Evolutionary conservation across 1,284 basidiomycete species (phyloP), one percentile per base, ranked within the genome.

Genomic region (Mycosarcoma maydis): DNA sequence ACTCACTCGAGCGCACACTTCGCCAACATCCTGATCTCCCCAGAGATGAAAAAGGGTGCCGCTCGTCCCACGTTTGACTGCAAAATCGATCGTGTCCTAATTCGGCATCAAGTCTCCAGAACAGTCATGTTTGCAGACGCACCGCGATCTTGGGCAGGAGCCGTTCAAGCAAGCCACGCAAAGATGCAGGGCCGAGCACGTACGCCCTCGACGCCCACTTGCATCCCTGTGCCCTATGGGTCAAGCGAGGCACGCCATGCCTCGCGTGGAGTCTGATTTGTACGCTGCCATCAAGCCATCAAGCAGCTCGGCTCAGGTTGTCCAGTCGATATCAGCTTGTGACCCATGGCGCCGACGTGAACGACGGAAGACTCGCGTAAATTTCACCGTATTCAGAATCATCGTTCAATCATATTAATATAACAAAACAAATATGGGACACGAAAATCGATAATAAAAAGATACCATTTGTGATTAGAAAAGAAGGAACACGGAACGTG

Each of bases 141-240:
- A 8, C 19, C 19, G 33, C 33, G 16, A 13, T 4, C 2, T n/a
- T 13, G 10, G 33, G 16, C 33, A 34, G 10, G 16, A 6, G 33
- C 16, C 11, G 33, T 34, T 6, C 33, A 14, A 2, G 19, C 36
- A 9, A 19, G 19, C 6, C n/a, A 19, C 20, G 8, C 7, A 7
- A n/a, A n/a, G 16, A 9, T 34, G 32, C 8, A 34, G 32, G 19
- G 17, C 7, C 17, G 19, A 20, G 7, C 17, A 37, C 7, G 46
- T 30, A 40, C 37, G 46, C 46, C 46, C 37, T 17, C 52, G 33
- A 43, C 49, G 49, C 49, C 49, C 33, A 39, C 29, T n/a, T 48
- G 46, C 46, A 48, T 48, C 19, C 13, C 14, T 23, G 32, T 16
- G 22, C 16, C 10, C 9, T 11, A 20, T 24, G 17, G 36, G n/a